Evolutionary conservation across 2,329 filamentous ascomycete species (phyloP).

Genomic region (Zalaria obscura): DNA sequence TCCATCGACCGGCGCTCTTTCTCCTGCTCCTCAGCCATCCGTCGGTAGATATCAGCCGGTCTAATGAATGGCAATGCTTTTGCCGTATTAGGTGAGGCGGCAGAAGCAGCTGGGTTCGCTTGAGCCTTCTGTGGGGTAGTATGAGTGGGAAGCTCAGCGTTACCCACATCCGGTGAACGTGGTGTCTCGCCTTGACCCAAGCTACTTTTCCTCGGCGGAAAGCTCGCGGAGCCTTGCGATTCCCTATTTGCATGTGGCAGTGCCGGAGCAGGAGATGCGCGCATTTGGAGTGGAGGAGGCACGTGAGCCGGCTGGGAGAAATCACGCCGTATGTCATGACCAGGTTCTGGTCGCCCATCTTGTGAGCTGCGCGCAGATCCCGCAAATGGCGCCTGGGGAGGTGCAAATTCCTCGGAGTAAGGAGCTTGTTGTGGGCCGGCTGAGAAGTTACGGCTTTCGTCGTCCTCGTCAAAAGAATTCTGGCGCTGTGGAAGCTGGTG

Average conservation of each 20-base stretch:
- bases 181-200: slow-evolving; percentile 28
- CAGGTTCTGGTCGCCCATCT: background rate
- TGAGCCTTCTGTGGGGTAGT: background rate
- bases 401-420: background rate
- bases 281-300: slow-evolving; percentile 33
- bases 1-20: slow-evolving; percentile 43
- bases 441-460: slow-evolving; percentile 36
- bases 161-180: slow-evolving; percentile 4
- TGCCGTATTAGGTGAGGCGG: background rate
- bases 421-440: slow-evolving; percentile 1
- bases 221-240: slow-evolving; percentile 21
- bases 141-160: slow-evolving; percentile 1
- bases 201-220: slow-evolving; percentile 49
- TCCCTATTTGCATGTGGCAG: slow-evolving; percentile 14
- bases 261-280: slow-evolving; percentile 23
- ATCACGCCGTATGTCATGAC: slow-evolving; percentile 22
- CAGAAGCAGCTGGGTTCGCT: slow-evolving; percentile 2
- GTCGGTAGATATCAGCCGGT: slow-evolving; percentile 65
- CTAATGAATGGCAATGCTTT: slow-evolving; percentile 47
- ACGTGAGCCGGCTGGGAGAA: slow-evolving; percentile 38
- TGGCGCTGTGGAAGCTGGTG: slow-evolving; percentile 16
- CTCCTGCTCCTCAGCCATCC: slow-evolving; percentile 51
- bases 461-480: slow-evolving; percentile 41
- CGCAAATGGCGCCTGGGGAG: slow-evolving; percentile 1
- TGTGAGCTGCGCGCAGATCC: background rate